Conservation (phyloP, 345 rosid species). For the Theobroma cacao region DNA sequence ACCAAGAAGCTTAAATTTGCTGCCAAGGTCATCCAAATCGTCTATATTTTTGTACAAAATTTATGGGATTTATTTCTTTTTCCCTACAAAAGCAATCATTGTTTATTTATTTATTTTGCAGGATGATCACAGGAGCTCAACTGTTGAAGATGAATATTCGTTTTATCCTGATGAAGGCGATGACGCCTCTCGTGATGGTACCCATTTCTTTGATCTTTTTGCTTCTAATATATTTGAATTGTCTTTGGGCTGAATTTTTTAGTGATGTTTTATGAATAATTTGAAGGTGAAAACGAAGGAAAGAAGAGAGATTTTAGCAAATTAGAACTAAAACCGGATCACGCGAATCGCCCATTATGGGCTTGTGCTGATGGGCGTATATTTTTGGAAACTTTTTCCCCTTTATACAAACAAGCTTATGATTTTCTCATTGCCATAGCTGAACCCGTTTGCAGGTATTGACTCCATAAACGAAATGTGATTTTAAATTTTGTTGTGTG, state of each 20-base stretch:
- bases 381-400: slow-evolving; percentile 78
- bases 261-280: slow-evolving; percentile 10
- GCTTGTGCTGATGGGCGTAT: slow-evolving; percentile 95
- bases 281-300: slow-evolving; percentile 55
- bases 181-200: slow-evolving; percentile 75
- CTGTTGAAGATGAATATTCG: slow-evolving; percentile 46
- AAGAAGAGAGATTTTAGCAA: slow-evolving; percentile 71
- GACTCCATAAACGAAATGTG: background rate
- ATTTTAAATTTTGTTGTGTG: background rate
- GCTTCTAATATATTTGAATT: background rate
- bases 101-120: slow-evolving; percentile 22
- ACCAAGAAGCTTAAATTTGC: slow-evolving; percentile 58
- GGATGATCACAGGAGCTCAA: slow-evolving; percentile 57
- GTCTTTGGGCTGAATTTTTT: background rate
- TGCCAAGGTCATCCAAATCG: slow-evolving; percentile 43
- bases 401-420: slow-evolving; percentile 89
- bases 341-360: slow-evolving; percentile 85
- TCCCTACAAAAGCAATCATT: background rate
- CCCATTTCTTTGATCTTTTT: background rate
- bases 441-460: slow-evolving; percentile 97
- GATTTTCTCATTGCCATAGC: slow-evolving; percentile 97
- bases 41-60: background rate
- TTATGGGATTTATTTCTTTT: background rate
- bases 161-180: slow-evolving; percentile 53
- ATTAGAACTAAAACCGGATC: slow-evolving; percentile 79